phyloP scores from a whole-genome alignment of 495 filamentous ascomycete genomes.

The Margaritispora aquatica region DNA sequence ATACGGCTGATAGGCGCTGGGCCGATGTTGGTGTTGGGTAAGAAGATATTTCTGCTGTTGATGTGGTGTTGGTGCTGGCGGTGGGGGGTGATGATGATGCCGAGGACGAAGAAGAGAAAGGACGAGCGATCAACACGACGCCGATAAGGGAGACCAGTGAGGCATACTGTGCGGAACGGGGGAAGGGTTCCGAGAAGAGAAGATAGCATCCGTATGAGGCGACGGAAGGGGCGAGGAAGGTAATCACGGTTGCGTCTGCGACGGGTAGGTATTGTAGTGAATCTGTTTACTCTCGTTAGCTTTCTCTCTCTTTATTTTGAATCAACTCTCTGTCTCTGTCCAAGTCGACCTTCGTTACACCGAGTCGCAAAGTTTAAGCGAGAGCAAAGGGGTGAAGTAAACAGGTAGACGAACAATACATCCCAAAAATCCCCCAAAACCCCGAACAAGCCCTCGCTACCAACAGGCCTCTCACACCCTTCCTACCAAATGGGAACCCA shows the following conservation, averaged over 20 bases:
- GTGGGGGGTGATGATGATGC: slow-evolving; percentile 24
- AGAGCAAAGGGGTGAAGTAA: not conserved
- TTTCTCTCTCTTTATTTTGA: not conserved
- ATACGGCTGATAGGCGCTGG: slow-evolving; percentile 68
- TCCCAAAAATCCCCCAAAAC: slow-evolving; percentile 78
- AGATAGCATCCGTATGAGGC: slow-evolving; percentile 79
- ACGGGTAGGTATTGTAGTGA: slow-evolving; percentile 84
- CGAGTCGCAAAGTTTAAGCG: too few species aligned
- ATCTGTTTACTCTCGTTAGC: not conserved
- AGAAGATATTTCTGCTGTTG: slow-evolving; percentile 17
- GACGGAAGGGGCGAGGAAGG: slow-evolving; percentile 78
- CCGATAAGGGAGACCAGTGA: slow-evolving; percentile 70
- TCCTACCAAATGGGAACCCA: slow-evolving; percentile 63
- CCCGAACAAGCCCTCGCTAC: slow-evolving; percentile 64
- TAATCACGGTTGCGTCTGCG: slow-evolving; percentile 88
- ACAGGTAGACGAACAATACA: slow-evolving; percentile 41
- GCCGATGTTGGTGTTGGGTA: slow-evolving; percentile 41
- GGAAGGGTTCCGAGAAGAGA: slow-evolving; percentile 71
- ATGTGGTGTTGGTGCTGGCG: slow-evolving; percentile 19
- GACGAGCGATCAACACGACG: slow-evolving; percentile 80
- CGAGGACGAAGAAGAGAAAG: slow-evolving; percentile 28
- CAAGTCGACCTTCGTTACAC: too few species aligned
- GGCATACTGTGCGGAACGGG: slow-evolving; percentile 68
- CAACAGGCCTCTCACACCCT: slow-evolving; percentile 59
- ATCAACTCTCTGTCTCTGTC: not conserved